Evolutionary conservation across 1,139 yeast genomes (phyloP), one percentile per base, ranked within the genome.

Genomic region (Yamadazyma buinensis): DNA sequence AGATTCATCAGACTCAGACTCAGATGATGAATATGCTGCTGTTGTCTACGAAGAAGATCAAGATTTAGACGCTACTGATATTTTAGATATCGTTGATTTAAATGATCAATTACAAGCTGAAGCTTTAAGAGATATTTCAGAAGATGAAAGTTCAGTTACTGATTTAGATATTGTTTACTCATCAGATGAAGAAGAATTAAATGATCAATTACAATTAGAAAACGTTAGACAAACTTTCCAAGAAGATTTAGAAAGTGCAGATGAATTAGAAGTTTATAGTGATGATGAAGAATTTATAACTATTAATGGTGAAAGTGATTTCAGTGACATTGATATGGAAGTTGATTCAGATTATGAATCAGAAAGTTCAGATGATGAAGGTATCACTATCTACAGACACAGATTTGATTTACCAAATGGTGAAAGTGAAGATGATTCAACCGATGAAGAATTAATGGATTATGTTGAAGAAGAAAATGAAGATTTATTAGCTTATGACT

Each of bases 361-460:
- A 15, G 56, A 57, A 21, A 32, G 57, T 23, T 53, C 59, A 28
- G 65, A 57, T 24, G 68, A 59, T 34, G 73, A 67, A 48, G 75
- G 73, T 28, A 44, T 65, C 43, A 67, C 73, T 32, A 67, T 69
- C 37, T 68, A 68, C 38, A 64, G 57, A 47, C 70, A 65, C 47
- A 59, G 57, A 41, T 64, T 64, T 36, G 71, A 64, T 44, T 57
- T 65, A 42, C 70, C 72, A 30, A 64, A 60, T 26, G 54, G 54
- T 26, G 59, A 52, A 39, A 45, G 46, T 15, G 69, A 61, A 37
- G 58, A 59, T 29, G 67, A 63, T 43, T 61, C 68, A 10, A 59
- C 67, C 22, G 70, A 64, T 37, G 68, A 63, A 27, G 72, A 66
- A 45, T 54, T 60, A 37, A 46, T 51, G 35, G 52, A 47, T 9